Percentiles rank a stretch among this genome's conserved stretches.
Evolutionary conservation across 2,329 filamentous ascomycete species (phyloP).

Genomic region (Fusarium stilboides): DNA sequence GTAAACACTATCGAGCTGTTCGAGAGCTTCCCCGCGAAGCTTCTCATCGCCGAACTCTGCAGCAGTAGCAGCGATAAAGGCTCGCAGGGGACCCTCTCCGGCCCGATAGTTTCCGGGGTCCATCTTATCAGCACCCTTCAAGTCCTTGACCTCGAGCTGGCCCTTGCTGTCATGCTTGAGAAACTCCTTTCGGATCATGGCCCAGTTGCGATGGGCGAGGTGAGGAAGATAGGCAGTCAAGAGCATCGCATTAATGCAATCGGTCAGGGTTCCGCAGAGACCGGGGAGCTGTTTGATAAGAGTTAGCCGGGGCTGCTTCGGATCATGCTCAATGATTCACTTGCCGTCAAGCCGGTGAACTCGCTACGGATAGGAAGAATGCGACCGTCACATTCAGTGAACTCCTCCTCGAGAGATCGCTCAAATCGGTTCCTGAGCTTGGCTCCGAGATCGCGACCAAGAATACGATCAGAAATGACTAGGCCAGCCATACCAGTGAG

Average conservation of each 20-base stretch:
- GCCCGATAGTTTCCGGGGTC: not conserved
- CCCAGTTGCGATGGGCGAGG: not conserved
- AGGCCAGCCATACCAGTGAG: not conserved
- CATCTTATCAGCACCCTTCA: not conserved
- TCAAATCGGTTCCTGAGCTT: conserved; percentile 1
- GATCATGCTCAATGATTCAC: not conserved
- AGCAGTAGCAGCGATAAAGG: not conserved
- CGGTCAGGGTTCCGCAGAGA: not conserved
- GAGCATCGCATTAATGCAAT: not conserved
- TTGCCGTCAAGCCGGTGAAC: not conserved
- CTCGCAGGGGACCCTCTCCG: not conserved
- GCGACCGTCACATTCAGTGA: not conserved
- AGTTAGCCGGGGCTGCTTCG: not conserved
- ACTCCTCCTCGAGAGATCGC: not conserved
- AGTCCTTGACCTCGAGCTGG: not conserved
- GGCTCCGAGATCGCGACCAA: not conserved
- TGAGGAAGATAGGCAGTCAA: too few relatives aligned
- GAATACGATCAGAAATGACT: not conserved
- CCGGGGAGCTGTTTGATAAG: not conserved
- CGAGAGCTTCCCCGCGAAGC: not conserved
- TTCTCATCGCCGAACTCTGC: not conserved
- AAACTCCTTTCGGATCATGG: not conserved
- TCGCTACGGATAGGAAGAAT: not conserved
- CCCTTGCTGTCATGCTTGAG: not conserved
- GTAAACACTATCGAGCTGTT: not conserved